Base-by-base conservation (phyloP, 306 rosid genomes). In the Arachis hypogaea region DNA sequence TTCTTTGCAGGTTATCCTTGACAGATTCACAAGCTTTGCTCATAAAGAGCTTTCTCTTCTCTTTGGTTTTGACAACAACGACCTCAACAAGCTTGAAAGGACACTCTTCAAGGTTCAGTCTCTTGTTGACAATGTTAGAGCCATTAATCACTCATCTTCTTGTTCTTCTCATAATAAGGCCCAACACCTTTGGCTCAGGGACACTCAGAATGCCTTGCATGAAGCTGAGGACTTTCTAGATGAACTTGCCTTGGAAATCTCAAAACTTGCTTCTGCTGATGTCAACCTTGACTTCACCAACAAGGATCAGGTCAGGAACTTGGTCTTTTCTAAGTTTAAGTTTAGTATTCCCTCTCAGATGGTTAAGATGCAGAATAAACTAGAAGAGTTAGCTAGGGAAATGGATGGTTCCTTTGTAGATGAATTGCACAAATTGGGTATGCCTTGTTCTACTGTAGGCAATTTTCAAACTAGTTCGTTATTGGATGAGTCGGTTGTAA, bases 201-300 rank as follows among this genome's bases (percentile, higher is more conserved):
- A 71, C 18, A 38, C 71, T 9, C 41, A 64, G 14, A 18, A 4
- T 6, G 8, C 43, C 2, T 16, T 64, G 0, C 7, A 54, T 11
- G 73, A 78, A 33, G 77, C 77, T 1, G 77, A 78, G 11, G 77
- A 78, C 18, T 45, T 78, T 0, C 45, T 71, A 16, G 77, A 70
- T 18, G 69, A 63, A 36, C 71, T 78, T 5, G 71, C 7, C 12
- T 1, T 78, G 11, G 73, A 49, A 52, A 11, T 69, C 9, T 11
- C 30, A 38, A 62, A 73, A 8, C 44, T 14, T 36, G 30, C 43
- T 33, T 38, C 56, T 9, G 11, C 5, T 14, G 29, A 0, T 12
- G 56, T 5, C 4, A 22, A 2, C 4, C 10, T 6, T 4, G 41
- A 8, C 47, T 10, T 41, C 29, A 14, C 5, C 41, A 5, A 18